Evolutionary conservation across 2,329 filamentous ascomycete genomes (phyloP), one percentile per base, ranked within the genome.

Genomic region (Sporothrix dimorphospora): DNA sequence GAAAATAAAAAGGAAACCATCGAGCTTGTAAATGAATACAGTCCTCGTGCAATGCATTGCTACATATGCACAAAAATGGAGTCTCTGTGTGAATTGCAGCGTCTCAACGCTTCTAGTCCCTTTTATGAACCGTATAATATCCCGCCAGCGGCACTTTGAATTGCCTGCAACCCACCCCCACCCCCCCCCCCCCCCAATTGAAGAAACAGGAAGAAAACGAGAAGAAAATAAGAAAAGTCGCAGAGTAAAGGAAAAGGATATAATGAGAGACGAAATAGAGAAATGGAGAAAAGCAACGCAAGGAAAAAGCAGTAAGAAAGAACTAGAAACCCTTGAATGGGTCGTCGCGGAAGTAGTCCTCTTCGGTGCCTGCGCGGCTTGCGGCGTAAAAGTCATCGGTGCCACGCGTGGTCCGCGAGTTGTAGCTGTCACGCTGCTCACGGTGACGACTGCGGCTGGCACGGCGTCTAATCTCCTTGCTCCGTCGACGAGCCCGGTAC

Each of bases 251-350:
- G n/a, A 61, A 66, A 67, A 42, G 69, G 55, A 63, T 67, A 55
- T 53, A 65, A 53, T 45, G 19, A 69, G 38, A 68, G 67, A 49
- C 63, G 7, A 63, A 11, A 69, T 16, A 12, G n/a, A 42, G 45
- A 27, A 38, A 49, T 40, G 4, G 12, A 42, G 1, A 65, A 38
- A 30, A 4, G 12, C 24, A 59, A 70, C 40, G 59, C 16, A 65
- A 71, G 24, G n/a, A n/a, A 42, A n/a, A 51, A 8, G 8, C 55
- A 24, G 27, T 11, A 59, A 30, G 24, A 34, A 11, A 11, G 11
- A 4, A 16, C 80, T 78, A 91, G 76, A 91, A 91, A 3, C 88
- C 88, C 75, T 83, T 85, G 75, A 91, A 91, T 1, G 89, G 89
- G 74, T 91, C 88, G 30, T 90, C 86, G 49, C 85, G 81, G 76